Conservation (phyloP, 139 green algal species). For the Raphidocelis subcapitata region DNA sequence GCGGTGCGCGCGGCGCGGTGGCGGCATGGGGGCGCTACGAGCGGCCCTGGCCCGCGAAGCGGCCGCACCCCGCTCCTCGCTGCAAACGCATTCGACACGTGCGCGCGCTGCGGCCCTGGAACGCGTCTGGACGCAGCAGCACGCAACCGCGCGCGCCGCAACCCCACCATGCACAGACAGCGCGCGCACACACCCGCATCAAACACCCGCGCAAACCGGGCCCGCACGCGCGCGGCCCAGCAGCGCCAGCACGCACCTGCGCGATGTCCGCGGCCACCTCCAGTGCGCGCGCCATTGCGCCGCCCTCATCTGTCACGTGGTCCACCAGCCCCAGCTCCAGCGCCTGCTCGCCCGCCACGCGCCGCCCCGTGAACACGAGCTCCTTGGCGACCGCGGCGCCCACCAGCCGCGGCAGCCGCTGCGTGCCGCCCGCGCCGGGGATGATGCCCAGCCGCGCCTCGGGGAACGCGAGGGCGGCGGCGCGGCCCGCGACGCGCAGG, state of each 20-base stretch:
- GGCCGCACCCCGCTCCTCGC: no score
- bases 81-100: no score
- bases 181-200: no score
- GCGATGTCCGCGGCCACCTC: constrained; percentile 20
- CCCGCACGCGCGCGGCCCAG: no score
- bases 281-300: constrained; percentile 9
- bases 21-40: no score
- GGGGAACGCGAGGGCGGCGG: constrained; percentile 20
- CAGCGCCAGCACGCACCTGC: constrained; percentile 2
- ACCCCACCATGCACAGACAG: no score
- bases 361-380: constrained; percentile 73
- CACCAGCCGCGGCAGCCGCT: constrained; percentile 79
- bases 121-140: no score
- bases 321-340: constrained; percentile 57
- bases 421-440: constrained; percentile 77
- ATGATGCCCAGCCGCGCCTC: constrained; percentile 80
- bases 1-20: no score
- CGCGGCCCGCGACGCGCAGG: constrained; percentile 51
- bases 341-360: constrained; percentile 52
- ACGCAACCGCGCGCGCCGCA: no score
- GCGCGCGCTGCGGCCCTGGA: no score
- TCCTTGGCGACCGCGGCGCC: constrained; percentile 72
- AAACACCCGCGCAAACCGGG: no score
- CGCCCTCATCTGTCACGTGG: constrained; percentile 39
- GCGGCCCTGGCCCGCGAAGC: no score